Conservation (phyloP, 441 rosid genomes). For the Manihot esculenta region DNA sequence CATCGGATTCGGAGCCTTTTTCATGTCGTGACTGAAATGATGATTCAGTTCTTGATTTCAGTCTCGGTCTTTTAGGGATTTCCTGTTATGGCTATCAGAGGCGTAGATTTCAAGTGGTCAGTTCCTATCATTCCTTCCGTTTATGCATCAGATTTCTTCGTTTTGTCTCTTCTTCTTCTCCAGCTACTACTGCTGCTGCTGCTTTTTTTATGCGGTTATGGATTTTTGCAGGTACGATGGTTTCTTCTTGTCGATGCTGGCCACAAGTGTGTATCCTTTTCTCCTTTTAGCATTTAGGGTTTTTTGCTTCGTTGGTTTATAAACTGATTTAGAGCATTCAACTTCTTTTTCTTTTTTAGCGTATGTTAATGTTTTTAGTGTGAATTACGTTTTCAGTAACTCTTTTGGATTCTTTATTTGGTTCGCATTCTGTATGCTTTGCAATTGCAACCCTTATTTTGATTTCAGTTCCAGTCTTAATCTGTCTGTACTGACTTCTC, state of each 20-base stretch:
- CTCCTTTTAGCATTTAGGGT: neutral
- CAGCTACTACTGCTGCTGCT: neutral
- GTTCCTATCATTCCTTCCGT: conserved; percentile 22
- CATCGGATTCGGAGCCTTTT: conserved; percentile 12
- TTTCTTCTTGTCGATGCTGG: conserved; percentile 98
- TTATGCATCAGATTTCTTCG: neutral
- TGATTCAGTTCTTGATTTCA: conserved; percentile 2
- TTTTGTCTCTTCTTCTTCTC: neutral
- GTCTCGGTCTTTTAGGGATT: conserved; percentile 19
- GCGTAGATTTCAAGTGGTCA: conserved; percentile 94
- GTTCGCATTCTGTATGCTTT: neutral
- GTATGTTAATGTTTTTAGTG: neutral
- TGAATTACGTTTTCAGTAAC: neutral
- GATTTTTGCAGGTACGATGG: conserved; percentile 88
- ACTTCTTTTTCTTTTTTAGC: too few relatives aligned
- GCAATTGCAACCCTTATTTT: neutral
- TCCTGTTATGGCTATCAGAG: conserved; percentile 68
- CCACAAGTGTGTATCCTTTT: conserved; percentile 96
- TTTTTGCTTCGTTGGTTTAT: neutral
- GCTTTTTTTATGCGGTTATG: conserved; percentile 4
- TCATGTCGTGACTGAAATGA: conserved; percentile 12
- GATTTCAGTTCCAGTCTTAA: neutral
- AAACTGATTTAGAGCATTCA: too few relatives aligned
- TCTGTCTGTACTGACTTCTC: neutral
- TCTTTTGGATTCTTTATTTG: too few relatives aligned